A percentile compares a stretch with the other conserved stretches of the same genome.
These are phyloP conservation scores for Cystobasidium pallidum DNA, from an alignment of 1,284 basidiomycete genomes.

Conservation along the genomic window DNA sequence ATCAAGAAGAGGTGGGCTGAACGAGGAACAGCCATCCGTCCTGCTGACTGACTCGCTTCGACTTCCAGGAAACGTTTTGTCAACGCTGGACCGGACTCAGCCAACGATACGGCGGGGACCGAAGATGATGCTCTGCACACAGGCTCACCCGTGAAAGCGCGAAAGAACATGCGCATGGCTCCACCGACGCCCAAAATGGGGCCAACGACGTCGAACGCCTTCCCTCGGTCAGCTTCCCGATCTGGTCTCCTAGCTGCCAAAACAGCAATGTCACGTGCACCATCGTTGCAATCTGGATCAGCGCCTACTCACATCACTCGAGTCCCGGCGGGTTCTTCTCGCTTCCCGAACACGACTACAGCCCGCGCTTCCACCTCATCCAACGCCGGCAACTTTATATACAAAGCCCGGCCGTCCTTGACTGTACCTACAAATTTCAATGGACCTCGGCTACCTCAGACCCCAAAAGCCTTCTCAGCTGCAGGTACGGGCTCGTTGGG, in stretches of 20 bases:
- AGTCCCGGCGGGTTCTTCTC: conserved; percentile 13
- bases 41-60: neutral
- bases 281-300: conserved; percentile 1
- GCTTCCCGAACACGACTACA: neutral
- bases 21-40: neutral
- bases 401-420: conserved; percentile 36
- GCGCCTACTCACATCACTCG: conserved; percentile 1
- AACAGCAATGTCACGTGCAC: conserved; percentile 22
- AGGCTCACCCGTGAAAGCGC: conserved; percentile 25
- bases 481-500: conserved; percentile 1
- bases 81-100: conserved; percentile 12
- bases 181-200: conserved; percentile 28
- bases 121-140: conserved; percentile 9
- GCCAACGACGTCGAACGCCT: conserved; percentile 1
- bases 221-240: conserved; percentile 20
- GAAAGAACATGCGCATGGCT: conserved; percentile 43
- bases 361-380: conserved; percentile 14
- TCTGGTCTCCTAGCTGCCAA: conserved; percentile 2
- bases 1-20: conserved; percentile 35
- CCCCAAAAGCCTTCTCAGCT: conserved; percentile 18
- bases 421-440: conserved; percentile 15
- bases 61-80: conserved; percentile 31
- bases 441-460: conserved; percentile 32
- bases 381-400: conserved; percentile 37
- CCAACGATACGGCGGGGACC: conserved; percentile 9